These are phyloP conservation scores for Racocetra persica DNA, from an alignment of 371 early-diverging fungal species.

Conservation along the genomic window DNA sequence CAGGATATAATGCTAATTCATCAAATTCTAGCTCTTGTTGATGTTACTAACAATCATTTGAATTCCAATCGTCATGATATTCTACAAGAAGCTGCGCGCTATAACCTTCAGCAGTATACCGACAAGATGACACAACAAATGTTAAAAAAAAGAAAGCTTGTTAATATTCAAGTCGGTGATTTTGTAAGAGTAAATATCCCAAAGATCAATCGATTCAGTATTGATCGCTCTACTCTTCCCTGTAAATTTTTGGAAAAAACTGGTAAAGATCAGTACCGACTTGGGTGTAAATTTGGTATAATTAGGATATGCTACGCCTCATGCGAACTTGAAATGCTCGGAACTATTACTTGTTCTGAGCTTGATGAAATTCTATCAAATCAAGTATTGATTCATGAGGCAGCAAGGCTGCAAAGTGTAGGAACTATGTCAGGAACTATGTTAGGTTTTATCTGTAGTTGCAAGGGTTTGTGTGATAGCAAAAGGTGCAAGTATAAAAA, in stretches of 20 bases:
- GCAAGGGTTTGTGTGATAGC: slow-evolving; percentile 6
- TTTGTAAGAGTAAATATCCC: neutral
- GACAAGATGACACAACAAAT: slow-evolving; percentile 21
- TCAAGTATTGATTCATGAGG: slow-evolving; percentile 5
- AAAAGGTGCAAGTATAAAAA: slow-evolving; percentile 10
- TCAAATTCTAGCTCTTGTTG: neutral
- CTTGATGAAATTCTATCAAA: neutral
- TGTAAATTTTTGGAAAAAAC: slow-evolving; percentile 32
- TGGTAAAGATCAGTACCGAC: neutral
- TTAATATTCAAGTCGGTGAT: neutral
- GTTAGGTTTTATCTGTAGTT: neutral
- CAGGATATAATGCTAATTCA: too few species aligned
- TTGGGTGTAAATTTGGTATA: slow-evolving; percentile 1
- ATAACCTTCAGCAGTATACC: neutral
- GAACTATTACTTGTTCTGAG: neutral
- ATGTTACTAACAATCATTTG: too few species aligned
- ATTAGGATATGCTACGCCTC: slow-evolving; percentile 3
- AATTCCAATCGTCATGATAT: neutral
- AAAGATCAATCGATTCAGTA: slow-evolving; percentile 17
- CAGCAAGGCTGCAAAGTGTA: slow-evolving; percentile 8
- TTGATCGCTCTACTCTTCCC: neutral
- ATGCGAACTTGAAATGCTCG: neutral
- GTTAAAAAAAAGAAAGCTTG: neutral
- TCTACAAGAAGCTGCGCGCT: neutral
- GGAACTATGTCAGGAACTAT: neutral